These are phyloP conservation scores for Neocallimastix lanati DNA, from an alignment of 192 early-diverging fungal genomes.

Conservation along the genomic window DNA sequence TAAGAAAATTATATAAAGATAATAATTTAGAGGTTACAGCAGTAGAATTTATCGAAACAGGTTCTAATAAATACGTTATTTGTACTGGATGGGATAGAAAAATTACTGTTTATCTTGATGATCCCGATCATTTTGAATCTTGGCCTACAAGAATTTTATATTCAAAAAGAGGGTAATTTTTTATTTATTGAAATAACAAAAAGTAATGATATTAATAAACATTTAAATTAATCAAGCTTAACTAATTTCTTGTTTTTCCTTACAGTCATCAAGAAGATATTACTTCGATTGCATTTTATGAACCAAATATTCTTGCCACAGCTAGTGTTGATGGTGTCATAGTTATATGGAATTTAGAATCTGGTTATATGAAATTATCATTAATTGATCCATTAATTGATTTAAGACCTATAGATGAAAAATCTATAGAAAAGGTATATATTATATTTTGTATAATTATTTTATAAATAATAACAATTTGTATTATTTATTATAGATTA, in stretches of 20 bases:
- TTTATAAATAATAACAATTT: too few species aligned
- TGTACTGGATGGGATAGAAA: conserved; percentile 39
- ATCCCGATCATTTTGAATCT: conserved; percentile 25
- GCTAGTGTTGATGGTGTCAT: conserved; percentile 6
- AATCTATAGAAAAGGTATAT: conserved; percentile 6
- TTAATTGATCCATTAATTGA: conserved; percentile 6
- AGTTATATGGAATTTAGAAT: conserved; percentile 10
- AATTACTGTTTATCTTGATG: conserved; percentile 35
- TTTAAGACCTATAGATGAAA: conserved; percentile 1
- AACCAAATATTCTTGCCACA: conserved; percentile 18
- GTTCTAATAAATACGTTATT: conserved; percentile 35
- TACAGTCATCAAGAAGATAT: conserved; percentile 26
- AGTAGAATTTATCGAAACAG: conserved; percentile 34
- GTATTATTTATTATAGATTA: background rate
- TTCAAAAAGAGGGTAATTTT: conserved; percentile 14
- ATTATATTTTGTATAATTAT: too few species aligned
- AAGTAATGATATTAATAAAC: too few species aligned
- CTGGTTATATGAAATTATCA: background rate
- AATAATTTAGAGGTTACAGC: conserved; percentile 25
- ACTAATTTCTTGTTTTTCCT: background rate
- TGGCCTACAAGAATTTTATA: conserved; percentile 27
- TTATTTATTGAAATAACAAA: too few species aligned
- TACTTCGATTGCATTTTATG: conserved; percentile 20
- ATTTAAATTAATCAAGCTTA: too few species aligned
- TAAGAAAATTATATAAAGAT: conserved; percentile 29